Conservation (phyloP, 2,329 filamentous ascomycete genomes). For the Cryphonectria radicalis region DNA sequence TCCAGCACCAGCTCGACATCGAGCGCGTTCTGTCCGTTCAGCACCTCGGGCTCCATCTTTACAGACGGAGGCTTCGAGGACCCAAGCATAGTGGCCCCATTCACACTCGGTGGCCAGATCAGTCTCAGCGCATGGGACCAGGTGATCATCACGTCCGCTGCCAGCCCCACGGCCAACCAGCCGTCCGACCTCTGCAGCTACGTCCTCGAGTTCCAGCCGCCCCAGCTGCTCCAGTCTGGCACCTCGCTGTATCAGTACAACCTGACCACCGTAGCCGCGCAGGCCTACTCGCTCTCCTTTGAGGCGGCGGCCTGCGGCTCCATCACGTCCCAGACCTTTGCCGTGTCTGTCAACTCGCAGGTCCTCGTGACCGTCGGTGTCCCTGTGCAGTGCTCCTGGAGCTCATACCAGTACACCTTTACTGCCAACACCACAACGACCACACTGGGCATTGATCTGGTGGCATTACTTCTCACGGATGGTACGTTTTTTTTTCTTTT, state of each 20-base stretch:
- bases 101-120: background rate
- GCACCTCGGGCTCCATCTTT: background rate
- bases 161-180: background rate
- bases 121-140: background rate
- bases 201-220: background rate
- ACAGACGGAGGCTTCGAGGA: background rate
- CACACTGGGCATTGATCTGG: background rate
- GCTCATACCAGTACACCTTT: background rate
- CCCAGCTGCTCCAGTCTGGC: background rate
- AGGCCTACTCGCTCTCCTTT: constrained; percentile 3
- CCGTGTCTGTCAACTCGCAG: background rate
- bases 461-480: background rate
- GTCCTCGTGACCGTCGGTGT: background rate
- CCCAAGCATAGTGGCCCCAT: background rate
- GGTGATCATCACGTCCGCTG: background rate
- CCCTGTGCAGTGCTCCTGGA: background rate
- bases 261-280: background rate
- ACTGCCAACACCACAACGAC: background rate
- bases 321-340: constrained; percentile 1
- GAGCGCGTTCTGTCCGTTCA: background rate
- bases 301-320: constrained; percentile 4
- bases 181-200: constrained; percentile 1
- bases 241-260: background rate
- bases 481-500: background rate
- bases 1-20: background rate